Percentiles rank a stretch among this genome's conserved stretches.
Evolutionary conservation across 2,329 filamentous ascomycete species (phyloP).

Genomic region (Talaromyces atroroseus): DNA sequence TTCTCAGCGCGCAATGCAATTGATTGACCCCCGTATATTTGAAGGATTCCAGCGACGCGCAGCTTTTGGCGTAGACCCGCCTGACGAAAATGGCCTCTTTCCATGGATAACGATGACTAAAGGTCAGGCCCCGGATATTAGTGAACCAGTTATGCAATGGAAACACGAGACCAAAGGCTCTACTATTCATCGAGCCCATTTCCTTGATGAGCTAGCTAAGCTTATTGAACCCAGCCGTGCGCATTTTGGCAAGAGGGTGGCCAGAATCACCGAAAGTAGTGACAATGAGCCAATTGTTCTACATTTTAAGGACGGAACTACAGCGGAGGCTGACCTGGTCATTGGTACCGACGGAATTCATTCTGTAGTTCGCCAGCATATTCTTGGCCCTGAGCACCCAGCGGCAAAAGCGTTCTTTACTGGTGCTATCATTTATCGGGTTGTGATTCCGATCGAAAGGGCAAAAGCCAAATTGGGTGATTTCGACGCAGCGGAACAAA

Average conservation of each 20-base stretch:
- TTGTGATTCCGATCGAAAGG: neutral
- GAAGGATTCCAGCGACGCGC: neutral
- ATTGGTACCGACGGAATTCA: neutral
- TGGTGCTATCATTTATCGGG: neutral
- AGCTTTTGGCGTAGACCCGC: no score
- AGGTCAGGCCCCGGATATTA: neutral
- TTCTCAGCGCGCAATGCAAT: neutral
- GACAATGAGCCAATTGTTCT: neutral
- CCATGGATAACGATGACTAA: neutral
- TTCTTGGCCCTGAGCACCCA: neutral
- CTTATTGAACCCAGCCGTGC: no score
- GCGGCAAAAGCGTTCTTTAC: neutral
- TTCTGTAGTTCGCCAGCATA: neutral
- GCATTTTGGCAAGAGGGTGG: neutral
- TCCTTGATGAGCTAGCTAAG: neutral
- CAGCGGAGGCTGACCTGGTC: neutral
- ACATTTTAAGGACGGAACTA: neutral
- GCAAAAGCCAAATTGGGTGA: no score
- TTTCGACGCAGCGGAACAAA: no score
- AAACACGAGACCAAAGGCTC: neutral
- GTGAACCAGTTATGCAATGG: neutral
- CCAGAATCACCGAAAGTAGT: neutral
- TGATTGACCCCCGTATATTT: neutral
- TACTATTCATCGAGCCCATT: neutral
- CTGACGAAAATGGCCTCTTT: neutral